Evolutionary conservation across 2,329 filamentous ascomycete species (phyloP), one percentile per base, ranked within the genome.

Genomic region (Botrytis aclada): DNA sequence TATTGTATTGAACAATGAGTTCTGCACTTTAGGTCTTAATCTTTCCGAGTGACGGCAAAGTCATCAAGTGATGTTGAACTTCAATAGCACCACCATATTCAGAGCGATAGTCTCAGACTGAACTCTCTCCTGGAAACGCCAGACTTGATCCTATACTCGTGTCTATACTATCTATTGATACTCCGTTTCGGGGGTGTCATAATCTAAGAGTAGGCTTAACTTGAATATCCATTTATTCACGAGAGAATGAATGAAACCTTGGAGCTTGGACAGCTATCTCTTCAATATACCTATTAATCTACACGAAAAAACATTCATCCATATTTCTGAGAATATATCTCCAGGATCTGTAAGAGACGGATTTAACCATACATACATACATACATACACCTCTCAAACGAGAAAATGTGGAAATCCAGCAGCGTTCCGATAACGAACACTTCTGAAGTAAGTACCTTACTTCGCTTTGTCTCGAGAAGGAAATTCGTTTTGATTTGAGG

Each of bases 321-420:
- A 10, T 5, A n/a, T 7, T 25, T 1, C 0, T 7, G 25, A 14
- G 22, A n/a, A n/a, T 7, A 14, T 3, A 51, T 51, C 47, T n/a
- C 5, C 25, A 51, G 47, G 4, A 51, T n/a, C 25, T 47, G 20
- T 47, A 10, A 47, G 8, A 47, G 4, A 9, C 20, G 20, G 0
- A 9, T 47, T 10, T n/a, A n/a, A n/a, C n/a, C n/a, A n/a, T n/a
- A n/a, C n/a, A n/a, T n/a, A n/a, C n/a, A n/a, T n/a, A n/a, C n/a
- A n/a, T n/a, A n/a, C n/a, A 25, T 10, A 4, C 20, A 47, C 9
- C 0, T 10, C 0, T 4, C 0, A 25, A 10, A 4, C 1, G 0
- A 14, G 25, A 51, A 51, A 51, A n/a, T 20, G 0, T 3, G 0
- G 5, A 51, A n/a, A n/a, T n/a, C 5, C 25, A 51, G 5, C 12